Percentiles rank a stretch among this genome's conserved stretches.
Conservation (phyloP, 768 basidiomycete species). For the Lyophyllum atratum region DNA sequence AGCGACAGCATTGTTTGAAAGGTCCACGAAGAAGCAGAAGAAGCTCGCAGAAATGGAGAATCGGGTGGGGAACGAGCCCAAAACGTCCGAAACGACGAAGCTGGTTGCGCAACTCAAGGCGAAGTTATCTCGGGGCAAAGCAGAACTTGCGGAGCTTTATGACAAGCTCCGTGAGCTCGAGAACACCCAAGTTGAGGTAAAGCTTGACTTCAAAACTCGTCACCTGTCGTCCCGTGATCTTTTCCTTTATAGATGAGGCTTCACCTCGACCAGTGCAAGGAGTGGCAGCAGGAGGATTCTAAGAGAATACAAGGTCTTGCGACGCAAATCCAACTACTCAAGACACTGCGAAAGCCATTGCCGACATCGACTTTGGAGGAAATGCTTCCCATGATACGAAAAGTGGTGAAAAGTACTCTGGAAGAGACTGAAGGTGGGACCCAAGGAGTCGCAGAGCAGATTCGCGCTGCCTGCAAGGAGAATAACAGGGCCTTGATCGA, state of each 20-base stretch:
- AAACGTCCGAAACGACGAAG: no score
- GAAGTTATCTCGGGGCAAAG: background rate
- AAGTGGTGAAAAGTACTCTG: background rate
- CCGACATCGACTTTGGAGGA: background rate
- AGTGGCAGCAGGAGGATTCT: constrained; percentile 2
- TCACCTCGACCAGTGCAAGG: background rate
- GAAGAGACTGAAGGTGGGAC: background rate
- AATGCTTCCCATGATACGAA: background rate
- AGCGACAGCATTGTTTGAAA: no score
- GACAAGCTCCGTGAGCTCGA: constrained; percentile 2
- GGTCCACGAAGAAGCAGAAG: no score
- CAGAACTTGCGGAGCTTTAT: constrained; percentile 4
- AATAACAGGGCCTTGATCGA: background rate
- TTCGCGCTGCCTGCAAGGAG: background rate
- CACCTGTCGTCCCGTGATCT: background rate
- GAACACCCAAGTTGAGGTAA: constrained; percentile 1
- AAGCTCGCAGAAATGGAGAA: no score
- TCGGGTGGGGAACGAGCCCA: no score
- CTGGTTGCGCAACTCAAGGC: background rate
- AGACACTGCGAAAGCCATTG: constrained; percentile 3
- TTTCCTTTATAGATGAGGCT: constrained; percentile 1
- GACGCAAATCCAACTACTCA: background rate
- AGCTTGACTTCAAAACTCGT: background rate
- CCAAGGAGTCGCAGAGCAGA: background rate
- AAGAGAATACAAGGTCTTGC: constrained; percentile 1